Evolutionary conservation across 2,329 filamentous ascomycete species (phyloP).

Genomic region (Fusarium denticulatum): DNA sequence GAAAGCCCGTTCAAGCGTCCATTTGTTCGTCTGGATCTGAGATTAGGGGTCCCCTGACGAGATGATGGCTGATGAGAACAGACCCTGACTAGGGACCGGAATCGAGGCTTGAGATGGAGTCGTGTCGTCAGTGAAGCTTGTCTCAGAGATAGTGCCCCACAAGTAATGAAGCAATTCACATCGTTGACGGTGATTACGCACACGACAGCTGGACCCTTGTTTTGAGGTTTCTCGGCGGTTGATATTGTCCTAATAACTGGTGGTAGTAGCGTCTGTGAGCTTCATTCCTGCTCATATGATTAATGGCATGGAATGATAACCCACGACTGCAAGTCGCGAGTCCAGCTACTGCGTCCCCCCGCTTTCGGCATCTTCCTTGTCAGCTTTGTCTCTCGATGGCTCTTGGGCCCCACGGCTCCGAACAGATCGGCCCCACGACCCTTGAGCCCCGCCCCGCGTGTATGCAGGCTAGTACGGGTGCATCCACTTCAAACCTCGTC

Average conservation of each 20-base stretch:
- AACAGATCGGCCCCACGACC: constrained; percentile 32
- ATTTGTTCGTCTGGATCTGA: neutral
- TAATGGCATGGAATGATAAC: neutral
- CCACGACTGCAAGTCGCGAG: neutral
- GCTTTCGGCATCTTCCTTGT: constrained; percentile 34
- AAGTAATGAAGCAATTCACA: constrained; percentile 15
- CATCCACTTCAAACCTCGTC: constrained; percentile 31
- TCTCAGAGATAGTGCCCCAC: constrained; percentile 22
- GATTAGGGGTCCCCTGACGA: neutral
- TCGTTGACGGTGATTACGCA: constrained; percentile 26
- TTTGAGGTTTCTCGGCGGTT: constrained; percentile 11
- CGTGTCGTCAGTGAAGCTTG: constrained; percentile 33
- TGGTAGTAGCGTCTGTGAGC: neutral
- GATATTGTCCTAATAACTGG: neutral
- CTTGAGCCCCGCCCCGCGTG: constrained; percentile 27
- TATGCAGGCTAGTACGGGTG: constrained; percentile 1
- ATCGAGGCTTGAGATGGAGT: constrained; percentile 29
- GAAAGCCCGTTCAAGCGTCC: constrained; percentile 11
- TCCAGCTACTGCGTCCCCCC: neutral
- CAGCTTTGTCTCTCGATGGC: neutral
- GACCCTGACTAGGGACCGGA: constrained; percentile 34
- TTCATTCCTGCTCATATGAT: constrained; percentile 3
- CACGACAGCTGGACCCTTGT: constrained; percentile 26
- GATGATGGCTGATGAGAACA: constrained; percentile 23
- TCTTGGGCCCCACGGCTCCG: constrained; percentile 7